Evolutionary conservation across 2,329 filamentous ascomycete genomes (phyloP).

Genomic region (Penicillium hesseltinei): DNA sequence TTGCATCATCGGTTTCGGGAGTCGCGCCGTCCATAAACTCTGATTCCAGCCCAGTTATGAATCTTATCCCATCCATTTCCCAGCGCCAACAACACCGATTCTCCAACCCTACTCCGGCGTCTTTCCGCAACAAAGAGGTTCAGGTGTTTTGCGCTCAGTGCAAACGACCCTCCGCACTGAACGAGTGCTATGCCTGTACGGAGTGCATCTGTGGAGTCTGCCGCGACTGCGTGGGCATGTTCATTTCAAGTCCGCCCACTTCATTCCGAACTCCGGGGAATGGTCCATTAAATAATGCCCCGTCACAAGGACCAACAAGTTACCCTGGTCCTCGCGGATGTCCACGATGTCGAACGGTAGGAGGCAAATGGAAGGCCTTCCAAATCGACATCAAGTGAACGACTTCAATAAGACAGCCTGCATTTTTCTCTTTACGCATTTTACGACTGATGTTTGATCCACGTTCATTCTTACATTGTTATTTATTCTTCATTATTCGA

Average conservation of each 20-base stretch:
- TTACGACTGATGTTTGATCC: slow-evolving; percentile 31
- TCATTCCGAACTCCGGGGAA: slow-evolving; percentile 38
- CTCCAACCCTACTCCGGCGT: slow-evolving; percentile 54
- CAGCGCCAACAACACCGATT: slow-evolving; percentile 42
- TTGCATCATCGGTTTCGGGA: slow-evolving; percentile 66
- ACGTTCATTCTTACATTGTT: slow-evolving; percentile 18
- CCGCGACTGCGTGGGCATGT: slow-evolving; percentile 68
- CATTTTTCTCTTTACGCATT: slow-evolving; percentile 26
- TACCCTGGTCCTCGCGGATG: slow-evolving; percentile 43
- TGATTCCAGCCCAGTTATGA: slow-evolving; percentile 58
- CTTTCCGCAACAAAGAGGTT: slow-evolving; percentile 52
- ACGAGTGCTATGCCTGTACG: slow-evolving; percentile 88
- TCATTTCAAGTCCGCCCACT: slow-evolving; percentile 43
- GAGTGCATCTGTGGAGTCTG: slow-evolving; percentile 96
- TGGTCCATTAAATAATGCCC: slow-evolving; percentile 18
- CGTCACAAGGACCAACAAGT: slow-evolving; percentile 33
- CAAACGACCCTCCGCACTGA: slow-evolving; percentile 70
- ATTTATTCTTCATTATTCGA: background rate
- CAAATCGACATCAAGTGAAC: slow-evolving; percentile 48
- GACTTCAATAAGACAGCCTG: slow-evolving; percentile 4
- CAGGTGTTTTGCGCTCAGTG: slow-evolving; percentile 94
- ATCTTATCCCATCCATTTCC: slow-evolving; percentile 35
- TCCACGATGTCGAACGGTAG: slow-evolving; percentile 46
- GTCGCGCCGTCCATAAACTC: slow-evolving; percentile 69
- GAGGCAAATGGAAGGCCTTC: slow-evolving; percentile 50